Evolutionary conservation across 176 grass and related monocot genomes (phyloP).

Genomic region (Stipa capillata): DNA sequence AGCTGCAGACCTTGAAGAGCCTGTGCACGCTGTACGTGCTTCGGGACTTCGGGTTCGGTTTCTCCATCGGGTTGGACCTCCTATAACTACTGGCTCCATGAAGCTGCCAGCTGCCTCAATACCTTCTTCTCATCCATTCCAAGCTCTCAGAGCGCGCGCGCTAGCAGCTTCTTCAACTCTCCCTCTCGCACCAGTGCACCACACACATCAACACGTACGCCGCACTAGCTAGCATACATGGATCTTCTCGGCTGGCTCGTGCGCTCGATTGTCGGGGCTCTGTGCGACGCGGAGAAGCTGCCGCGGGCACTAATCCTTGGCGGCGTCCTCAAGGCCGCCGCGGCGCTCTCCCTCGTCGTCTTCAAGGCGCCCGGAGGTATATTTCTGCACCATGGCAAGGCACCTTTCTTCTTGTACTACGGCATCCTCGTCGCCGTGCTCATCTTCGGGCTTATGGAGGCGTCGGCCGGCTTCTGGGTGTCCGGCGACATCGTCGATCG

Average conservation of each 20-base stretch:
- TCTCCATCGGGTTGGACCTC: no score
- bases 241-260: not conserved
- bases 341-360: not conserved
- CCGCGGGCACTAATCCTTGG: not conserved
- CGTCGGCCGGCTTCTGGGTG: not conserved
- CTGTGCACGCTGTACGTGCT: no score
- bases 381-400: not conserved
- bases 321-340: not conserved
- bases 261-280: not conserved
- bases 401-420: not conserved
- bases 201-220: no score
- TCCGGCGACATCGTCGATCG: not conserved
- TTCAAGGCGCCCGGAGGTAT: constrained; percentile 3
- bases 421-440: not conserved
- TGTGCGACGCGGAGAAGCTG: not conserved
- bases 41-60: no score
- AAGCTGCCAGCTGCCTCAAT: no score
- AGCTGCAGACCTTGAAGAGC: no score
- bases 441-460: not conserved
- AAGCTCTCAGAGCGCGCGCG: no score
- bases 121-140: no score
- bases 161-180: no score
- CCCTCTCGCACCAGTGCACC: no score
- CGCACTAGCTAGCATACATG: no score
- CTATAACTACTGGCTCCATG: no score